A percentile compares a stretch with the other conserved stretches of the same genome.
phyloP scores from a whole-genome alignment of 1,139 yeast species.

The Lodderomyces parapsilosis region DNA sequence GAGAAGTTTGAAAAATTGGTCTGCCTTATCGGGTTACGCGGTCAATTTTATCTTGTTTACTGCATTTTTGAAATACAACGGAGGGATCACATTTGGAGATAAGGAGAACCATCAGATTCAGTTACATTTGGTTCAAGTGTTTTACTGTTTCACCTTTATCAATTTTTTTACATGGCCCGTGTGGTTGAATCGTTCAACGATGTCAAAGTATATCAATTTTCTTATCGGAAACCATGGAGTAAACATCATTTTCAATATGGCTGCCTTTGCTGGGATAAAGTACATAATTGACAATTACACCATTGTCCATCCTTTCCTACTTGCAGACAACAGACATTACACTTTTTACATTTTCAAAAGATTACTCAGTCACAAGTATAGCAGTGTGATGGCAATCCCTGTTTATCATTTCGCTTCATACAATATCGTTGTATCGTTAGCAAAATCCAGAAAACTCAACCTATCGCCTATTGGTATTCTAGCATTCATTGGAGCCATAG shows the following conservation, averaged over 20 bases:
- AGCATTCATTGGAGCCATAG: conserved; percentile 52
- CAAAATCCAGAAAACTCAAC: conserved; percentile 12
- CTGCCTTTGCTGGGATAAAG: conserved; percentile 36
- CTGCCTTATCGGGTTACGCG: conserved; percentile 47
- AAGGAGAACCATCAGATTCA: conserved; percentile 77
- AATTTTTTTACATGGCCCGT: conserved; percentile 66
- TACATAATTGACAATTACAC: conserved; percentile 59
- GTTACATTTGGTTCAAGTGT: conserved; percentile 74
- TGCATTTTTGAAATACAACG: conserved; percentile 59
- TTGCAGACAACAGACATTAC: conserved; percentile 94
- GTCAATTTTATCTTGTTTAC: conserved; percentile 53
- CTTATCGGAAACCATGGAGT: conserved; percentile 22
- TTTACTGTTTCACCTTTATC: conserved; percentile 71
- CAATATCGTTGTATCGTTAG: conserved; percentile 32
- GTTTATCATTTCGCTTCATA: conserved; percentile 70
- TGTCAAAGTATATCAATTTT: conserved; percentile 35
- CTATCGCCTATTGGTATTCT: conserved; percentile 36
- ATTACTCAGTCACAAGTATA: conserved; percentile 46
- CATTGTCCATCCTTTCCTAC: conserved; percentile 80
- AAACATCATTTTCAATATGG: conserved; percentile 17
- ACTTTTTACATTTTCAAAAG: conserved; percentile 81
- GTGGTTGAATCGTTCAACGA: conserved; percentile 49
- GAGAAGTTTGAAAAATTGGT: conserved; percentile 24
- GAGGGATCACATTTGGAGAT: conserved; percentile 86
- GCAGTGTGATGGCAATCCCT: conserved; percentile 53